Conservation (phyloP, 78 protist genomes). For the Acrasis kona region DNA sequence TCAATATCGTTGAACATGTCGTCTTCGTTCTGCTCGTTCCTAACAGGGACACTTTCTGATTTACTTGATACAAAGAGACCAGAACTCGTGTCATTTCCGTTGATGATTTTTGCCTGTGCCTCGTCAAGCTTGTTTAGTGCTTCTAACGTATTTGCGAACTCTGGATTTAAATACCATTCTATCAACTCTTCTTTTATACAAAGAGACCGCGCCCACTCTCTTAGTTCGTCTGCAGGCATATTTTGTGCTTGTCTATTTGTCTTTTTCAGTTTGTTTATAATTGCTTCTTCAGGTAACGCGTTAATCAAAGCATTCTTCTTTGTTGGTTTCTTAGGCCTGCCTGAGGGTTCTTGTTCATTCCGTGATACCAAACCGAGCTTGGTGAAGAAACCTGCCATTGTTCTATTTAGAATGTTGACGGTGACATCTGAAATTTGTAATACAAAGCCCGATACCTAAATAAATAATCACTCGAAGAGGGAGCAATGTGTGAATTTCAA, state of each 20-base stretch:
- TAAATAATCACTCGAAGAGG: too few species aligned
- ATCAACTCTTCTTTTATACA: not conserved
- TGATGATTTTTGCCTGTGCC: not conserved
- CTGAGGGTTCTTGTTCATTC: too few species aligned
- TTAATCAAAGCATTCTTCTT: not conserved
- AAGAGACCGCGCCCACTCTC: not conserved
- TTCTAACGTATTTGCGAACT: not conserved
- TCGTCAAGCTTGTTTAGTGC: not conserved
- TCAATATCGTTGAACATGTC: not conserved
- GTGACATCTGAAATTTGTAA: too few species aligned
- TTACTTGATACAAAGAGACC: not conserved
- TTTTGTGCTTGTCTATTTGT: not conserved
- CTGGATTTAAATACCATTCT: constrained; percentile 1
- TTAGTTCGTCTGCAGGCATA: not conserved
- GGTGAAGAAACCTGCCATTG: too few species aligned
- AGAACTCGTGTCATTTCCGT: not conserved
- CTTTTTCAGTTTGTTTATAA: not conserved
- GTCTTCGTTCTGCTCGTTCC: not conserved
- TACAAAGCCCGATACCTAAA: too few species aligned
- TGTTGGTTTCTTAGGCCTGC: not conserved
- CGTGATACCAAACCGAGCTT: too few species aligned
- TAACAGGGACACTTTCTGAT: not conserved
- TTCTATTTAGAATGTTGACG: too few species aligned
- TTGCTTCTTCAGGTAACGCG: not conserved
- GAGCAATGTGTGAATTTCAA: too few species aligned